phyloP scores from a whole-genome alignment of 2,329 filamentous ascomycete species.

The Diplocarpon rosae region DNA sequence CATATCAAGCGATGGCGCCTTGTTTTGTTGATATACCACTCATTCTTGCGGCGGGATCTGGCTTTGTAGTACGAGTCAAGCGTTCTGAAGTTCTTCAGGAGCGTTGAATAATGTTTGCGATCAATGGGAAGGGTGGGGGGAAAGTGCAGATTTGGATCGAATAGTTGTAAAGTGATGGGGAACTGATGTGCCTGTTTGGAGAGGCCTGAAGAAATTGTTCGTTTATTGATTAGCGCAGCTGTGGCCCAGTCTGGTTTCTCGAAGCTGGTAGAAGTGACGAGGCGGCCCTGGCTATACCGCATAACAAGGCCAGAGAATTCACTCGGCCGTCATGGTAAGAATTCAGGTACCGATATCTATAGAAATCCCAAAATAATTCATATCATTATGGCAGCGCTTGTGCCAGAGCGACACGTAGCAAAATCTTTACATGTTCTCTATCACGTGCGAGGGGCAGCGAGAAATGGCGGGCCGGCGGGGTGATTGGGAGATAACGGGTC shows the following conservation, averaged over 20 bases:
- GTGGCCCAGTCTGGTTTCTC: background rate
- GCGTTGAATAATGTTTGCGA: background rate
- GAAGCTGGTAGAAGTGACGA: background rate
- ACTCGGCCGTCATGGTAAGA: too few species aligned
- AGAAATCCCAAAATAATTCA: too few species aligned
- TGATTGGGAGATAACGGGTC: too few species aligned
- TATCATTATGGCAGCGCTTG: too few species aligned
- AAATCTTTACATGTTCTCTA: too few species aligned
- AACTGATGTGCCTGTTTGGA: background rate
- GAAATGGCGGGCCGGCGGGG: too few species aligned
- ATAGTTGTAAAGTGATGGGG: background rate
- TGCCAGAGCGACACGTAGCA: too few species aligned
- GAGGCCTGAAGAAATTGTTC: background rate
- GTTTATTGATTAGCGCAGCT: background rate
- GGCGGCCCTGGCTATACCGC: too few species aligned
- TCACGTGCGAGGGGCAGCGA: too few species aligned
- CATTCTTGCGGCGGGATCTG: constrained; percentile 7
- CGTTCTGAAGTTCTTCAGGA: background rate
- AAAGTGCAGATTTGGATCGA: background rate
- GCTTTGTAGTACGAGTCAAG: background rate
- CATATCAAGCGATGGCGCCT: constrained; percentile 1
- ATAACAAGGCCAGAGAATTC: too few species aligned
- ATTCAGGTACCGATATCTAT: too few species aligned
- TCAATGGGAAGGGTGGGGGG: background rate
- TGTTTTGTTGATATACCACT: constrained; percentile 10